phyloP scores from a whole-genome alignment of 257 asterid genomes.

The Scutellaria baicalensis region DNA sequence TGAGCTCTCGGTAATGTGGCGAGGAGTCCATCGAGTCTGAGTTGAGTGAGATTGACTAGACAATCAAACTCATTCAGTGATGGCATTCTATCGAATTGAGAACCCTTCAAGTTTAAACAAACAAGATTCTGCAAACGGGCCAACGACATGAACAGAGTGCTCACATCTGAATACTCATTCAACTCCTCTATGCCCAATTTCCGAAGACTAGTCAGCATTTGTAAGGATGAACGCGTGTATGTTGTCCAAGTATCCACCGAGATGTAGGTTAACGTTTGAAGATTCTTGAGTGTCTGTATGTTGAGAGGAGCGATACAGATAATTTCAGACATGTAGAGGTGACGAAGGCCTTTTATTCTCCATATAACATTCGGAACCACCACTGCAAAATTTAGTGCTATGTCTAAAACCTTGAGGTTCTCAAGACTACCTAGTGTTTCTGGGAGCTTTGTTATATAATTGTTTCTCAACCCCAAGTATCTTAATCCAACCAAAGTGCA shows the following conservation, averaged over 20 bases:
- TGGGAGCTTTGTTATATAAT: not conserved
- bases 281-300: not conserved
- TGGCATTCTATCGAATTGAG: not conserved
- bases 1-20: not conserved
- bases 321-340: not conserved
- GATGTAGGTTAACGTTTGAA: constrained; percentile 14
- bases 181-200: not conserved
- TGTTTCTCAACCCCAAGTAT: constrained; percentile 15
- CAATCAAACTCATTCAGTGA: not conserved
- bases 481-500: not conserved
- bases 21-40: not conserved
- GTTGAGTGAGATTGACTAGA: not conserved
- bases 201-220: not conserved
- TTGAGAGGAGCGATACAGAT: not conserved
- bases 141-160: not conserved
- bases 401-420: constrained; percentile 9
- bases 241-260: not conserved
- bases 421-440: not conserved
- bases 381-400: not conserved
- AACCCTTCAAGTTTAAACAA: not conserved
- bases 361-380: constrained; percentile 7
- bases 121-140: not conserved
- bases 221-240: not conserved
- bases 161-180: not conserved
- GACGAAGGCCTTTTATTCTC: constrained; percentile 3